Base-by-base conservation (phyloP, 1,284 basidiomycete genomes). In the Peniophora sp. region DNA sequence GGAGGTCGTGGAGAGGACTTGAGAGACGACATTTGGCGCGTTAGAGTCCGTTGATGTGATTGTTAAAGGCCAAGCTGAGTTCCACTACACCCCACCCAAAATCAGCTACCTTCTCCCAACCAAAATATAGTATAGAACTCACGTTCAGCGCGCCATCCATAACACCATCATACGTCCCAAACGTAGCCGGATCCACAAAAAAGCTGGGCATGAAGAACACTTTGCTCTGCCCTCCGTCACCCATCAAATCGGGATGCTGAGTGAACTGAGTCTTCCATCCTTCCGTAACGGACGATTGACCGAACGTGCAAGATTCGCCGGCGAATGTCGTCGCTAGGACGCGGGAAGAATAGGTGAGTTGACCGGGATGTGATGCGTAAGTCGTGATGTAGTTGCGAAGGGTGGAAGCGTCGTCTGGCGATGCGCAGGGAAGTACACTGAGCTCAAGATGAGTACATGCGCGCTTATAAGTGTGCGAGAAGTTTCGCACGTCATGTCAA, bases 281-380 rank as follows among this genome's bases (percentile, higher is more conserved):
- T 1, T 74, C 63, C 2, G 66, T 56, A 16, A 68, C 68, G 47
- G 68, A 77, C 10, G 56, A 63, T 58, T 78, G 77, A 47, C 88
- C 89, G 60, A 91, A 91, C 0, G 66, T 71, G 62, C 87, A 91
- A 45, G 72, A 66, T 56, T 89, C 83, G n/a, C 90, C 90, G 2
- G 87, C 71, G 64, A 93, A 93, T 1, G 87, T 89, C 0, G 85
- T 86, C 2, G 85, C 84, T 48, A 92, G 76, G 11, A 82, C 76
- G 47, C 75, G 77, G 53, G 71, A 70, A 55, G 75, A 65, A 57
- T 77, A 79, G 52, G 70, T 71, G 47, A 89, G 69, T 61, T 92
- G 87, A 53, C 81, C 83, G 0, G 85, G 73, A 61, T 83, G 78
- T 12, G 66, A 61, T 2, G 79, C 69, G 56, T 81, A 83, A 12